Base-by-base conservation (phyloP, 495 filamentous ascomycete species). In the Usnea hakonensis region DNA sequence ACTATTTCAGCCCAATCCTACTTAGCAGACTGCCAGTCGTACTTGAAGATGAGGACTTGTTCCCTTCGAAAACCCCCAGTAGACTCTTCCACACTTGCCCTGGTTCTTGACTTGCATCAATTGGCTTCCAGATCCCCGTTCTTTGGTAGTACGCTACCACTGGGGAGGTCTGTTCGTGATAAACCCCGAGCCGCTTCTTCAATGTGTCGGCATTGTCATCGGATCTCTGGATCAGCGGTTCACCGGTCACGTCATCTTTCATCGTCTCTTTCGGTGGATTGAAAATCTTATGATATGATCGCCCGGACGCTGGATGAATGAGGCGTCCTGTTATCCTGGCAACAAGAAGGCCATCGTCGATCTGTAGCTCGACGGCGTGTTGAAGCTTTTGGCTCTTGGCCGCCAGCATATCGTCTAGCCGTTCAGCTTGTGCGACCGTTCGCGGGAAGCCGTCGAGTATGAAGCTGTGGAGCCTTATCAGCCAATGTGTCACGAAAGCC, bases 361-460 rank as follows among this genome's bases (percentile, higher is more conserved):
- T 97, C 78, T 97, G 87, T 64, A 99, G 85, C 80, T 99, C 94
- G 59, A 97, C 77, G 64, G 91, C 95, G 76, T 97, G 91, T 74
- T 95, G 86, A 63, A 97, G 85, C 70, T 86, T 86, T 75, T 93
- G 85, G 65, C 85, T 74, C 67, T 88, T 85, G 57, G 73, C 79
- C 19, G 68, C 61, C 64, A 98, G 87, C 94, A 98, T 98, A 61
- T 83, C 81, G 77, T 98, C 94, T 70, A 98, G 86, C 67, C 91
- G 86, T 75, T 96, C 88, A 53, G 94, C 94, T 77, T 98, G 94
- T 43, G 90, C 85, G 60, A 97, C 91, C 21, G 94, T 98, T 65
- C 94, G 88, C 33, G 94, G 94, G 83, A 98, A 98, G 67, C 94
- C 94, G 73, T 98, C 94, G 72, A 98, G 88, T 69, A 98, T 98